These are phyloP conservation scores for Stentor coeruleus DNA, from an alignment of 73 alveolate species.

Conservation along the genomic window DNA sequence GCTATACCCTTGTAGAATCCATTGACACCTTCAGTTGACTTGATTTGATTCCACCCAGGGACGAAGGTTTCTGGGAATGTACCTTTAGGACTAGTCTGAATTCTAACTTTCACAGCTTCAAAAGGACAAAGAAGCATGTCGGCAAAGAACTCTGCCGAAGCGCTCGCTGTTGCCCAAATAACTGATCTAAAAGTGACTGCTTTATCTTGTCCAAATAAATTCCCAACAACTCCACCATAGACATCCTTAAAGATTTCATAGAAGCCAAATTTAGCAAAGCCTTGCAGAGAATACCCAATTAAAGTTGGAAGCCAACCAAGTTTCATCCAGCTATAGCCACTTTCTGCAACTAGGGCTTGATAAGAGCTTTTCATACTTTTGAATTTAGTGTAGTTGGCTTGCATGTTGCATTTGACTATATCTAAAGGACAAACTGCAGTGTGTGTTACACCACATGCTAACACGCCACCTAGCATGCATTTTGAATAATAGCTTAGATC, in stretches of 20 bases:
- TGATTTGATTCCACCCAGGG: constrained; percentile 50
- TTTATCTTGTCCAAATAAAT: constrained; percentile 42
- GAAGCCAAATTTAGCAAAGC: constrained; percentile 91
- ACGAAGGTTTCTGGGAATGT: constrained; percentile 58
- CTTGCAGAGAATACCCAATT: constrained; percentile 80
- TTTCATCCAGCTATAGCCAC: constrained; percentile 77
- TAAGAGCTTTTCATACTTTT: constrained; percentile 46
- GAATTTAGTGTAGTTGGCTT: constrained; percentile 44
- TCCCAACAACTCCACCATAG: constrained; percentile 45
- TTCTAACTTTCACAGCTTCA: constrained; percentile 87
- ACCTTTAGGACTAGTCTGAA: constrained; percentile 68
- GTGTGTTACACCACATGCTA: constrained; percentile 90
- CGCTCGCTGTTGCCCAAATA: constrained; percentile 76
- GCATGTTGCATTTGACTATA: constrained; percentile 82
- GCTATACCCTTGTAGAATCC: constrained; percentile 83
- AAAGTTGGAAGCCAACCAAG: constrained; percentile 91
- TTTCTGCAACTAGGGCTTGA: constrained; percentile 34
- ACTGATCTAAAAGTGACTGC: constrained; percentile 78
- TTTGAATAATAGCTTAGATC: constrained; percentile 72
- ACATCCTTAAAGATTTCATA: constrained; percentile 94
- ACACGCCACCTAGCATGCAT: constrained; percentile 90
- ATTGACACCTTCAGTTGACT: constrained; percentile 55
- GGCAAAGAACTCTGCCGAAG: constrained; percentile 90
- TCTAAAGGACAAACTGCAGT: constrained; percentile 82
- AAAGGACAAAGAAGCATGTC: constrained; percentile 77